Evolutionary conservation across 2,329 filamentous ascomycete genomes (phyloP), one percentile per base, ranked within the genome.

Genomic region (Neofusicoccum parvum): DNA sequence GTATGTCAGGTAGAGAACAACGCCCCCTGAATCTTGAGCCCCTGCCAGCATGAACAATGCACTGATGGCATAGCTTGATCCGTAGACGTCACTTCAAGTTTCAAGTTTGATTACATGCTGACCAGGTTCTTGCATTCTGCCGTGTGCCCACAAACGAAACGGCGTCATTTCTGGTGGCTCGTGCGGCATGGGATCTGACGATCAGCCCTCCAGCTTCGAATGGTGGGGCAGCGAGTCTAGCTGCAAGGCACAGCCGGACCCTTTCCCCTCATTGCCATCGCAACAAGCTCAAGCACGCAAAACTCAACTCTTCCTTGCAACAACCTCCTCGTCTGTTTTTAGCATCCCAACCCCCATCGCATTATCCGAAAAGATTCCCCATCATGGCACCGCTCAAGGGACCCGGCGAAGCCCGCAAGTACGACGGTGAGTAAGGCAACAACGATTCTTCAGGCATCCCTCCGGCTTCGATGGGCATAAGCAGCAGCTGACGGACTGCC

Each of bases 401-500:
- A 62, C 87, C 87, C 37, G 88, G 87, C 69, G 82, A 84, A 73
- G 80, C 85, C 37, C 83, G 83, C 73, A 79, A 74, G 66, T 84
- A 84, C 75, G 85, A 88, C 74, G 87, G 86, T 86, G 14, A 39
- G 37, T 32, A 74, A 70, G 79, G 41, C 67, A 11, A 23, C 49
- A 39, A 23, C 36, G 15, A 5, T 17, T 17, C 27, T 3, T 3
- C 43, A 17, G 43, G 17, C 43, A 59, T 45, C 5, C 23, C 34
- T 23, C 27, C 23, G 27, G 20, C 27, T 62, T 14, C 14, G 14
- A 23, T 7, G 12, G 5, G 12, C 32, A 23, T 14, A 41, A n/a
- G 14, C 15, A 23, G 15, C 48, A 32, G n/a, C 63, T 65, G 53
- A 99, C 95, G 95, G 27, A 95, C 98, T 14, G 14, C 5, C 27